phyloP scores from a whole-genome alignment of 2,329 filamentous ascomycete species.

The Paraphoma sp. region DNA sequence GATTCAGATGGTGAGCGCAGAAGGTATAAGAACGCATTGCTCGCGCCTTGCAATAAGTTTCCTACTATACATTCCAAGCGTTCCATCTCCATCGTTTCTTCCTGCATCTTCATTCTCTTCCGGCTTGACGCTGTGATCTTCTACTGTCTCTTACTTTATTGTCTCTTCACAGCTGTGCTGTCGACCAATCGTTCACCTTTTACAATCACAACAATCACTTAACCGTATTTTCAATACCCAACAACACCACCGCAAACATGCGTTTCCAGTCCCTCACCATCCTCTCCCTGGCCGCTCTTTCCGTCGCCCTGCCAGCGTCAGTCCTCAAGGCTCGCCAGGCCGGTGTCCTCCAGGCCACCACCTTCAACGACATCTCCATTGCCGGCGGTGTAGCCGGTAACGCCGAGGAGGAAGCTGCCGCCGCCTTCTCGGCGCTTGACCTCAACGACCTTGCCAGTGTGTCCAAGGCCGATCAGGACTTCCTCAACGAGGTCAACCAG shows the following conservation, averaged over 20 bases:
- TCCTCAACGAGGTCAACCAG: slow-evolving; percentile 60
- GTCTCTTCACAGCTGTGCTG: slow-evolving; percentile 35
- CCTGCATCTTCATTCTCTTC: slow-evolving; percentile 9
- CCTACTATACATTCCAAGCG: slow-evolving; percentile 18
- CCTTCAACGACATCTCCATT: slow-evolving; percentile 55
- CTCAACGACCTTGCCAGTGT: slow-evolving; percentile 55
- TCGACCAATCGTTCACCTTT: slow-evolving; percentile 10
- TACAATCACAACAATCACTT: slow-evolving; percentile 2
- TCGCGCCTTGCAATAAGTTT: slow-evolving; percentile 20
- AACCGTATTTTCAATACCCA: slow-evolving; percentile 4
- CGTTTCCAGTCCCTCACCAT: slow-evolving; percentile 35
- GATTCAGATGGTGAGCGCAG: slow-evolving; percentile 1
- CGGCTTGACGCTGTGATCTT: slow-evolving; percentile 40
- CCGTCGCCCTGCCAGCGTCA: slow-evolving; percentile 30
- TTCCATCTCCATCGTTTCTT: slow-evolving; percentile 18
- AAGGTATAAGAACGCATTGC: slow-evolving; percentile 14
- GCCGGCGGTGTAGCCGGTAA: slow-evolving; percentile 14
- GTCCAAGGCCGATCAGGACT: slow-evolving; percentile 56
- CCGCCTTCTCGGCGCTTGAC: slow-evolving; percentile 62
- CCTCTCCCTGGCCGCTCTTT: slow-evolving; percentile 34
- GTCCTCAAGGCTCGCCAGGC: slow-evolving; percentile 25
- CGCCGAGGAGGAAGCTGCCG: slow-evolving; percentile 36
- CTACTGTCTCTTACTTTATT: slow-evolving; percentile 11
- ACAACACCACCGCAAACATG: slow-evolving; percentile 24
- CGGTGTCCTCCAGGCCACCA: slow-evolving; percentile 37